These are phyloP conservation scores for Colletotrichum sidae DNA, from an alignment of 2,329 filamentous ascomycete genomes.

Conservation along the genomic window DNA sequence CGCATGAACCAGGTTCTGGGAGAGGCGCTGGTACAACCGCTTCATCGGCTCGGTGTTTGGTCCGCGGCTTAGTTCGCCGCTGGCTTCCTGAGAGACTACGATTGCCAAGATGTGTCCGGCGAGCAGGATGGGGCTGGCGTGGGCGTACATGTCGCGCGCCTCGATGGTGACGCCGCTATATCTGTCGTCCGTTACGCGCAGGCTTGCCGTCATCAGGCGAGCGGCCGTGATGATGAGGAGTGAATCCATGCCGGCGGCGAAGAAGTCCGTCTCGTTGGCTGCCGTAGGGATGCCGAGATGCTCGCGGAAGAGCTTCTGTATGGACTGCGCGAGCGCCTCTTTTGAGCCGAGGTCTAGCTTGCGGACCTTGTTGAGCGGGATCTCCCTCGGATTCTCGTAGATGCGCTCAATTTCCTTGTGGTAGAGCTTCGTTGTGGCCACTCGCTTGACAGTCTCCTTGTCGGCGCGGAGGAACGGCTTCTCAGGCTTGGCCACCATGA, in stretches of 20 bases:
- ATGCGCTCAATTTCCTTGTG: constrained; percentile 55
- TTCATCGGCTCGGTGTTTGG: constrained; percentile 42
- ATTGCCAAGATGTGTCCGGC: constrained; percentile 43
- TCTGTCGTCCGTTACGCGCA: constrained; percentile 46
- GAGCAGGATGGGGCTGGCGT: constrained; percentile 49
- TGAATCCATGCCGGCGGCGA: constrained; percentile 53
- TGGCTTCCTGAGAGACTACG: background rate
- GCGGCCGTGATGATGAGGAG: constrained; percentile 50
- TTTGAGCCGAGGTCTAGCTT: constrained; percentile 41
- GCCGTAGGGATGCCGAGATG: constrained; percentile 37
- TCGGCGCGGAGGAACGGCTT: constrained; percentile 57
- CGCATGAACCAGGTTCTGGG: constrained; percentile 42
- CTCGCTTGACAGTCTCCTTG: constrained; percentile 60
- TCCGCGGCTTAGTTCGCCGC: background rate
- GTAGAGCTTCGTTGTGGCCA: constrained; percentile 53
- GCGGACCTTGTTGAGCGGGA: constrained; percentile 22
- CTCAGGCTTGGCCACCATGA: constrained; percentile 51
- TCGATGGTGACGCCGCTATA: constrained; percentile 49
- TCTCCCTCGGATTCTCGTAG: constrained; percentile 47
- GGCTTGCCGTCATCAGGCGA: constrained; percentile 47
- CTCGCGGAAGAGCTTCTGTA: constrained; percentile 40
- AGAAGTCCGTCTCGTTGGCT: constrained; percentile 48
- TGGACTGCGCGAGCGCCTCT: constrained; percentile 41
- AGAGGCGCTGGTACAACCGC: constrained; percentile 49
- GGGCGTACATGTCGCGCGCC: constrained; percentile 52